phyloP scores from a whole-genome alignment of 1,284 basidiomycete genomes.

The Cutaneotrichosporon sp. region DNA sequence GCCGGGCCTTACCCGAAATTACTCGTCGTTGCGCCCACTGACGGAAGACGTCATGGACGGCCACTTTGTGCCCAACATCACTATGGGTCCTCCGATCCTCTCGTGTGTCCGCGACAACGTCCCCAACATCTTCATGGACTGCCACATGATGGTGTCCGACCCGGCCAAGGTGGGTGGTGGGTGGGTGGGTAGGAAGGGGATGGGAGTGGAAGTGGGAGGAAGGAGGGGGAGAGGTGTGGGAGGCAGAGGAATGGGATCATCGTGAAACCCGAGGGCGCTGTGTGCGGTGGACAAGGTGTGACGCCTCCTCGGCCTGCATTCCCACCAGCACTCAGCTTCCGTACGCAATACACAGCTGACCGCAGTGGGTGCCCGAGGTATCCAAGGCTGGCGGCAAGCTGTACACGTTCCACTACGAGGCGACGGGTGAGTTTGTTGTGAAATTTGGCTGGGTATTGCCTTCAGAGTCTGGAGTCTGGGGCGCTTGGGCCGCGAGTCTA shows the following conservation, averaged over 20 bases:
- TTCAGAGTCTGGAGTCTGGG: background rate
- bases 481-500: background rate
- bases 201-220: background rate
- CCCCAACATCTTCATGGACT: slow-evolving; percentile 98
- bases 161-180: slow-evolving; percentile 70
- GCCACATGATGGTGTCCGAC: slow-evolving; percentile 99
- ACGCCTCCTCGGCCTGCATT: no score
- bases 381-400: slow-evolving; percentile 90
- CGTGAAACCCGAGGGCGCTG: background rate
- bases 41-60: slow-evolving; percentile 90
- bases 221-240: no score
- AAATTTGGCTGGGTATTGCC: background rate
- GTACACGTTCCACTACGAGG: slow-evolving; percentile 98
- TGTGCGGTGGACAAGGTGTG: background rate
- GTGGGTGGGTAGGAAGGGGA: background rate
- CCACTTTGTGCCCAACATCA: slow-evolving; percentile 99
- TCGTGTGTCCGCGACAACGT: slow-evolving; percentile 83
- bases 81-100: slow-evolving; percentile 90
- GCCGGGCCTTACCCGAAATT: no score
- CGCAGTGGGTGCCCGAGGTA: slow-evolving; percentile 92
- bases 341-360: slow-evolving; percentile 6
- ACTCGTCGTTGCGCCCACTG: background rate
- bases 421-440: slow-evolving; percentile 65
- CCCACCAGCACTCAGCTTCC: background rate
- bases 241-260: no score